Evolutionary conservation across 2,329 filamentous ascomycete genomes (phyloP), one percentile per base, ranked within the genome.

Genomic region (Helotiales sp.): DNA sequence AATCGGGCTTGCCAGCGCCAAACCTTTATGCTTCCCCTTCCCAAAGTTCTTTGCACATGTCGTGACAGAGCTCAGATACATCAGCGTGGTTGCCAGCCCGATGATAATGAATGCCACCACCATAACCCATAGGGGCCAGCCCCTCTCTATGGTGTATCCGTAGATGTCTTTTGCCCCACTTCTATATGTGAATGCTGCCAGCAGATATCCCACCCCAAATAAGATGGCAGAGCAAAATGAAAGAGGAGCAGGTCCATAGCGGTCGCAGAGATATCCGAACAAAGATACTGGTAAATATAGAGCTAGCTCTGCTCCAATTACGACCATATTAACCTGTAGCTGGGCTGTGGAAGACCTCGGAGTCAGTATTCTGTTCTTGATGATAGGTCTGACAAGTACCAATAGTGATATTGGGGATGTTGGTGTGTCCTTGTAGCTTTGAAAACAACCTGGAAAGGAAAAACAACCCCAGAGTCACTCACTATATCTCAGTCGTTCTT

Each of bases 11-110:
- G 93, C 93, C 55, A 99, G 80, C 59, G 96, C 93, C 51, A 99
- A 77, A 0, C 95, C 95, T 68, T 93, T 89, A 69, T 96, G 88
- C 69, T 88, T 90, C 3, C 92, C 91, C 60, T 89, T 86, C 49
- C 93, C 93, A 75, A 98, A 99, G 76, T 98, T 99, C 84, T 99
- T 99, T 33, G 95, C 95, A 70, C 92, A 96, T 0, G 93, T 96
- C 6, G 93, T 93, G n/a, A 99, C 88, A 1, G 91, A 88, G 51
- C 87, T 84, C 55, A 98, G 80, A 73, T 98, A 99, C 85, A 98
- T 92, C 72, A 85, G 85, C 63, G 89, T 90, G 0, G 93, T 97
- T 5, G 86, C 93, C 61, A 88, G 82, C 1, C 95, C 95, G 57
- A 99, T 86, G 52, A 83, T 82, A 47, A 93, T 80, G 72, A 98